Evolutionary conservation across 305 asterid species (phyloP).

Genomic region (Fraxinus greggii): DNA sequence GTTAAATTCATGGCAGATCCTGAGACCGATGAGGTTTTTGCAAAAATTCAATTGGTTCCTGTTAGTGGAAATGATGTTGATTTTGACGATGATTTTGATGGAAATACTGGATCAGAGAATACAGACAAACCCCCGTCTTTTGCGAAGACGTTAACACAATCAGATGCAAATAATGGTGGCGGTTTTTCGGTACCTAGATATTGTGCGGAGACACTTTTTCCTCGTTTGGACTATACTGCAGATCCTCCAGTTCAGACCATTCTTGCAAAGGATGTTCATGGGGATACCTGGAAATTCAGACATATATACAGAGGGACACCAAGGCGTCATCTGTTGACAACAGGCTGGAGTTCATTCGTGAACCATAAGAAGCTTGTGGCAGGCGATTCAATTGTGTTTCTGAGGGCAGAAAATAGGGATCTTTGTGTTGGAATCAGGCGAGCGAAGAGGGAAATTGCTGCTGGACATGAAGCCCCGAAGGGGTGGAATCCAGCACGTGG

Average conservation of each 20-base stretch:
- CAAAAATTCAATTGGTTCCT: constrained; percentile 55
- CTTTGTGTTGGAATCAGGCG: constrained; percentile 80
- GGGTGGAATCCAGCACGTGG: constrained; percentile 62
- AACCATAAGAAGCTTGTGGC: constrained; percentile 85
- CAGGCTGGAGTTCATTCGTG: constrained; percentile 91
- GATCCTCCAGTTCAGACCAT: constrained; percentile 90
- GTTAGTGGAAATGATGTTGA: constrained; percentile 28
- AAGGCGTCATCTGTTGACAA: constrained; percentile 81
- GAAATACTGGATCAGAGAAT: constrained; percentile 35
- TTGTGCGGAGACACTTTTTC: constrained; percentile 85
- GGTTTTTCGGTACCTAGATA: constrained; percentile 93
- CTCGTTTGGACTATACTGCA: constrained; percentile 62
- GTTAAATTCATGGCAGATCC: constrained; percentile 74
- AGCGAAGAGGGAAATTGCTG: constrained; percentile 65
- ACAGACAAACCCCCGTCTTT: constrained; percentile 68
- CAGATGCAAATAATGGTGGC: constrained; percentile 90
- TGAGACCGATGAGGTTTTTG: constrained; percentile 74
- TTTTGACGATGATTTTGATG: constrained; percentile 37
- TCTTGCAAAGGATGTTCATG: constrained; percentile 83
- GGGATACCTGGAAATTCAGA: constrained; percentile 81
- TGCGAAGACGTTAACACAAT: constrained; percentile 82
- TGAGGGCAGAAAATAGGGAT: constrained; percentile 67
- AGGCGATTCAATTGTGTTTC: constrained; percentile 78
- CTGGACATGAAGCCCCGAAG: constrained; percentile 46
- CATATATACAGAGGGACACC: constrained; percentile 90